phyloP scores from a whole-genome alignment of 1,139 yeast species.

The Protomyces pachydermus region DNA sequence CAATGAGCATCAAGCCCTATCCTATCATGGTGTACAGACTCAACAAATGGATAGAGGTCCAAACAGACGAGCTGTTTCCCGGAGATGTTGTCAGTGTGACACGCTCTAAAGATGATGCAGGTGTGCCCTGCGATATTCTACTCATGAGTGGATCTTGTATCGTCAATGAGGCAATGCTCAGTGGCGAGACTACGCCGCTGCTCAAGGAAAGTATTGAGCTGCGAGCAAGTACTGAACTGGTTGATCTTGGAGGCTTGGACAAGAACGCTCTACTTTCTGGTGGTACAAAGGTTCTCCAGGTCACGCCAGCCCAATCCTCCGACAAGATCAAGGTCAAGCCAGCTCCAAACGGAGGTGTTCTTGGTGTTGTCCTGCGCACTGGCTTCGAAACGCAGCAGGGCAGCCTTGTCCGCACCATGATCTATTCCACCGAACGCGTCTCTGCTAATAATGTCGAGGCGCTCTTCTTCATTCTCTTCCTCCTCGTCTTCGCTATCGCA shows the following conservation, averaged over 20 bases:
- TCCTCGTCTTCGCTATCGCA: constrained; percentile 83
- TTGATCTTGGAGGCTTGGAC: constrained; percentile 77
- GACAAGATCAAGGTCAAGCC: constrained; percentile 46
- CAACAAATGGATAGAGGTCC: constrained; percentile 61
- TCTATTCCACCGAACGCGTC: constrained; percentile 91
- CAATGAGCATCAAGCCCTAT: constrained; percentile 96
- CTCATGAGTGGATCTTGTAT: constrained; percentile 83
- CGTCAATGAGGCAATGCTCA: constrained; percentile 95
- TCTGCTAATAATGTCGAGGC: constrained; percentile 96
- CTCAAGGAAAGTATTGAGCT: constrained; percentile 84
- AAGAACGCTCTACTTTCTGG: constrained; percentile 88
- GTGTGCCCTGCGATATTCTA: constrained; percentile 92
- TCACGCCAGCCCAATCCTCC: constrained; percentile 57
- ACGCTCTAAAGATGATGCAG: constrained; percentile 85
- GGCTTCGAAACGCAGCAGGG: constrained; percentile 99
- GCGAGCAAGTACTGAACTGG: constrained; percentile 65
- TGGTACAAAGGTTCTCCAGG: constrained; percentile 95
- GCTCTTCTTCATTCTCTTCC: constrained; percentile 80
- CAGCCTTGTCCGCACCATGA: constrained; percentile 94
- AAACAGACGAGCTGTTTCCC: constrained; percentile 76
- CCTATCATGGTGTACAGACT: constrained; percentile 67
- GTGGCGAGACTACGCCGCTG: constrained; percentile 96
- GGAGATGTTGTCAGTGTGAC: constrained; percentile 80
- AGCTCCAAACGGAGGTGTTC: constrained; percentile 86
- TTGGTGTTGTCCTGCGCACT: constrained; percentile 84